These are phyloP conservation scores for Rehmannia glutinosa DNA, from an alignment of 257 asterid species.

Conservation along the genomic window DNA sequence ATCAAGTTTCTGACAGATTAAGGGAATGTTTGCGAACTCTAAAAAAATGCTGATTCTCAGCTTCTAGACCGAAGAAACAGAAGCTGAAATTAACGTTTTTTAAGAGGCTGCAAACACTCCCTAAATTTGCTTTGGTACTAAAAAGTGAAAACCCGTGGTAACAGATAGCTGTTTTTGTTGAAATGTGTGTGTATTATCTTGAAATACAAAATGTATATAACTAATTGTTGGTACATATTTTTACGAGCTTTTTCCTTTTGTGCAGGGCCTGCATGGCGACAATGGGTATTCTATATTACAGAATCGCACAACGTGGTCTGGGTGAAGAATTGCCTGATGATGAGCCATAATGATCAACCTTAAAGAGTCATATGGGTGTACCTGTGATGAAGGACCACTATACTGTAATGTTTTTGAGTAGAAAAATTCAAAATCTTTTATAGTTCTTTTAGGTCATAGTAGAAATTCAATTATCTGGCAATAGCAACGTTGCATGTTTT, in stretches of 20 bases:
- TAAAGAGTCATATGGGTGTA: background rate
- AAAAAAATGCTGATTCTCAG: no score
- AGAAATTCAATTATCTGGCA: background rate
- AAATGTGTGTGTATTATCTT: no score
- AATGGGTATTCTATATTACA: conserved; percentile 87
- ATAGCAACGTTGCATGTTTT: background rate
- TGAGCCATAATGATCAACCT: conserved; percentile 34
- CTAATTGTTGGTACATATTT: no score
- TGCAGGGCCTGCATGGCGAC: conserved; percentile 98
- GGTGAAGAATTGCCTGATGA: conserved; percentile 51
- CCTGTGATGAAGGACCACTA: background rate
- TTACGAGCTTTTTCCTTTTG: background rate
- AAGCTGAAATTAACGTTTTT: no score
- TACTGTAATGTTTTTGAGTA: background rate
- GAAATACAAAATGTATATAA: no score
- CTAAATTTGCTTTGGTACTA: no score
- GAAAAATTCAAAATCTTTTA: background rate
- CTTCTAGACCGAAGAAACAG: no score
- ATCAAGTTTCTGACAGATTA: no score
- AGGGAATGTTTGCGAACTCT: no score
- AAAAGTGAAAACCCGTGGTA: no score
- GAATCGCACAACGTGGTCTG: conserved; percentile 68
- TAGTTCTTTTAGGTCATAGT: background rate
- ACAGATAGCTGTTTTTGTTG: no score
- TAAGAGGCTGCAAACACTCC: no score